These are phyloP conservation scores for Hyaloscypha variabilis DNA, from an alignment of 495 filamentous ascomycete genomes.

Conservation along the genomic window DNA sequence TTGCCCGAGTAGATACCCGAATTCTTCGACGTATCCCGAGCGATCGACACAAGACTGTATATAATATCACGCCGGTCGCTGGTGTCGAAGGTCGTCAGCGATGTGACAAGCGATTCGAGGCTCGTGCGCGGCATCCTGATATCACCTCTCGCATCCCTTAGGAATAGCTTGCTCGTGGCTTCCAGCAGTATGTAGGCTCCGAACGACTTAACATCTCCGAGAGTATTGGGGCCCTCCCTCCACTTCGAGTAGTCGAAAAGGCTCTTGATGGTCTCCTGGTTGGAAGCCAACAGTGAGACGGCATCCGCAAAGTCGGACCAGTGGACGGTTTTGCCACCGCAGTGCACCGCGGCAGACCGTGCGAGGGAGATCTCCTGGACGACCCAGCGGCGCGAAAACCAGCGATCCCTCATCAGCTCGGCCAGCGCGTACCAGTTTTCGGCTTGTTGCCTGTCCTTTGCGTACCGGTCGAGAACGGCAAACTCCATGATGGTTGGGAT, in stretches of 20 bases:
- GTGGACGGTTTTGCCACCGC: not conserved
- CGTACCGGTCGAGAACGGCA: not conserved
- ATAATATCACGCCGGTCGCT: not conserved
- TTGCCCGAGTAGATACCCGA: no score
- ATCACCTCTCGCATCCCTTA: not conserved
- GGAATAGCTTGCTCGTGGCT: not conserved
- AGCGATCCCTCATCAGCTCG: not conserved
- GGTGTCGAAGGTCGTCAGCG: not conserved
- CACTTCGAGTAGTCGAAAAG: not conserved
- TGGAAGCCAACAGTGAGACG: no score
- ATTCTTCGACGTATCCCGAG: not conserved
- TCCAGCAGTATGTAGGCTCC: not conserved
- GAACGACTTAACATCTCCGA: not conserved
- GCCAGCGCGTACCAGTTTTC: not conserved
- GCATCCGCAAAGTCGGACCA: not conserved
- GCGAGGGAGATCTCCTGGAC: not conserved
- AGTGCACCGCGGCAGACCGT: not conserved
- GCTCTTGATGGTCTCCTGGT: no score
- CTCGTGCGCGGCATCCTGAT: not conserved
- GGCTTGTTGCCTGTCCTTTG: not conserved
- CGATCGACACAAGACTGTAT: not conserved
- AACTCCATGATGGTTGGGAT: not conserved
- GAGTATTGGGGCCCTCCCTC: not conserved
- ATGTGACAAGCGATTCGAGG: not conserved
- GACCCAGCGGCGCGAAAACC: not conserved